phyloP scores from a whole-genome alignment of 371 early-diverging fungal species.

The Coemansia sp. region DNA sequence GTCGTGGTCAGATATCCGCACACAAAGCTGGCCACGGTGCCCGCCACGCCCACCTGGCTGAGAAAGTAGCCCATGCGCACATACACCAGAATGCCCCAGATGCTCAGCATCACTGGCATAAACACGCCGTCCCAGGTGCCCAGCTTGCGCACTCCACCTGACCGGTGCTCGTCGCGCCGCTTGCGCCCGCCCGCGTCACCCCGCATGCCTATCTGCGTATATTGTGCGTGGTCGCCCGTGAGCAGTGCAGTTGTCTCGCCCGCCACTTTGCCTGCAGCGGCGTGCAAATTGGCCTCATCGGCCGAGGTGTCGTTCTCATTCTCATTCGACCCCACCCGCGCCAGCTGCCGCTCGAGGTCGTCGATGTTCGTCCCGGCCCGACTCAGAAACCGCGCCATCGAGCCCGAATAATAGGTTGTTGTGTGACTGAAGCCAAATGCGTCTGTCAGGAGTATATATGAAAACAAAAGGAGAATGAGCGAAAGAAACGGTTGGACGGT shows the following conservation, averaged over 20 bases:
- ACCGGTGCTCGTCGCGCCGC: background rate
- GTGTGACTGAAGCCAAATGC: background rate
- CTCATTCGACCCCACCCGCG: constrained; percentile 41
- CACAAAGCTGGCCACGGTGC: constrained; percentile 58
- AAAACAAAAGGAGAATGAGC: constrained; percentile 3
- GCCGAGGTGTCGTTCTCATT: constrained; percentile 14
- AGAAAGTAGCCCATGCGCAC: constrained; percentile 63
- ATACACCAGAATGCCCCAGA: constrained; percentile 67
- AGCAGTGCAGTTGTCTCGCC: constrained; percentile 17
- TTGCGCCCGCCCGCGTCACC: background rate
- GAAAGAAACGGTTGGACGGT: background rate
- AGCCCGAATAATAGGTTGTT: background rate
- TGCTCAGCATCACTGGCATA: constrained; percentile 58
- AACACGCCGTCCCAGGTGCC: constrained; percentile 67
- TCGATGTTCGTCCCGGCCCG: constrained; percentile 50
- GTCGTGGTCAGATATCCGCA: constrained; percentile 59
- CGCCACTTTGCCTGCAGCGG: background rate
- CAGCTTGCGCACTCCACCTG: constrained; percentile 49
- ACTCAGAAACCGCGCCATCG: constrained; percentile 48
- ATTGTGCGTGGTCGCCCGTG: background rate
- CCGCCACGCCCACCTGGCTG: constrained; percentile 60
- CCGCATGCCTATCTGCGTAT: constrained; percentile 13
- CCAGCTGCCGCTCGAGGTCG: constrained; percentile 46
- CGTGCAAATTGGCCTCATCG: constrained; percentile 9
- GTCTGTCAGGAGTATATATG: background rate